Evolutionary conservation across 1,284 basidiomycete genomes (phyloP).

Genomic region (Kwoniella shivajii): DNA sequence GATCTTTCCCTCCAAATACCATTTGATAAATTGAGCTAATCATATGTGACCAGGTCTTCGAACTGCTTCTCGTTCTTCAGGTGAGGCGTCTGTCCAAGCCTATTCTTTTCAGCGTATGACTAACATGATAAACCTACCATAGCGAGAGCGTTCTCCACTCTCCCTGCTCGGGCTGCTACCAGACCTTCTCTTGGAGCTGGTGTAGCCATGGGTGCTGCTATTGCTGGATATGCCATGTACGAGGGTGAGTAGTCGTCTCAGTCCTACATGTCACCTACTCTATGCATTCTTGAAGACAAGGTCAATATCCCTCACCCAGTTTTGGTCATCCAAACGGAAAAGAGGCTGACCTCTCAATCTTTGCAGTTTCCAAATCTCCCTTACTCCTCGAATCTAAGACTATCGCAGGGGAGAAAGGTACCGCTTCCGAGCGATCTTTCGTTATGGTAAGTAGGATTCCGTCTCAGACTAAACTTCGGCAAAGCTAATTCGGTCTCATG

Average conservation of each 20-base stretch:
- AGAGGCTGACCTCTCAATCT: neutral
- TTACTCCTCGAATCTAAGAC: conserved; percentile 53
- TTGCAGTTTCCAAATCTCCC: conserved; percentile 25
- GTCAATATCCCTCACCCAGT: too few relatives aligned
- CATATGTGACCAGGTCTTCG: conserved; percentile 36
- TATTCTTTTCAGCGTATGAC: neutral
- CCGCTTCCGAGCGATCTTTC: conserved; percentile 54
- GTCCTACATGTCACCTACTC: too few relatives aligned
- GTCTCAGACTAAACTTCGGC: neutral
- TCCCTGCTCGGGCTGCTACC: conserved; percentile 32
- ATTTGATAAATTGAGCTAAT: conserved; percentile 13
- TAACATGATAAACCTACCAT: neutral
- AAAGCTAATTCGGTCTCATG: neutral
- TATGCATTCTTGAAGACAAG: too few relatives aligned
- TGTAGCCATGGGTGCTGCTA: conserved; percentile 33
- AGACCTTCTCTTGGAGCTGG: conserved; percentile 29
- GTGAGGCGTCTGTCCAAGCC: conserved; percentile 23
- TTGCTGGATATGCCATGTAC: conserved; percentile 43
- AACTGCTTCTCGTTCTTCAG: conserved; percentile 47
- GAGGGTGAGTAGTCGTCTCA: conserved; percentile 26
- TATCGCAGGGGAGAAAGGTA: conserved; percentile 57
- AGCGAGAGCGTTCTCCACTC: conserved; percentile 47
- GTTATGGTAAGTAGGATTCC: conserved; percentile 52
- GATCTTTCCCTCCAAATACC: neutral
- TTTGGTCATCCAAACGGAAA: too few relatives aligned